Evolutionary conservation across 2,329 filamentous ascomycete species (phyloP).

Genomic region (Aureobasidium sp.): DNA sequence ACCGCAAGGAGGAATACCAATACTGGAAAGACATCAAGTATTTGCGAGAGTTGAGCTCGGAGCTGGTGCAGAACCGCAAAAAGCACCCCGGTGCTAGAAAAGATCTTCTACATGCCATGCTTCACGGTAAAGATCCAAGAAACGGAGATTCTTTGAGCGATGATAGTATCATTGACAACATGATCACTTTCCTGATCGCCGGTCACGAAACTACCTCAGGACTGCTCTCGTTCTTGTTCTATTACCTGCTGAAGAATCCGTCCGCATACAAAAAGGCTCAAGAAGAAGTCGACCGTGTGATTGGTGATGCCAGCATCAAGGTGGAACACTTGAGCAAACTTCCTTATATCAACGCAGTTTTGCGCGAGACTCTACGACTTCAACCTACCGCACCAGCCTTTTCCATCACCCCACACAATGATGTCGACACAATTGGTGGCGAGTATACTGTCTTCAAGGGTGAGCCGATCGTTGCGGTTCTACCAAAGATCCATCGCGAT

Average conservation of each 20-base stretch:
- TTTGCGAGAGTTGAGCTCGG: constrained; percentile 49
- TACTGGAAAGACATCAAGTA: constrained; percentile 50
- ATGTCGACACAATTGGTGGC: constrained; percentile 47
- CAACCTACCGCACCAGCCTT: constrained; percentile 55
- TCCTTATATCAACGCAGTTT: constrained; percentile 57
- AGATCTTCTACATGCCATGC: constrained; percentile 64
- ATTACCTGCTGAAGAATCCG: constrained; percentile 58
- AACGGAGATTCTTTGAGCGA: constrained; percentile 60
- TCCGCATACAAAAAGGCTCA: constrained; percentile 54
- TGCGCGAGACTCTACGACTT: constrained; percentile 58
- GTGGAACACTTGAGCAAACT: constrained; percentile 58
- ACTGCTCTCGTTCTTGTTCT: constrained; percentile 58
- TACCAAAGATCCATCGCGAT: constrained; percentile 54
- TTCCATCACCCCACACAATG: constrained; percentile 47
- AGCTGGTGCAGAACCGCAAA: constrained; percentile 55
- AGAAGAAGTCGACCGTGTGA: constrained; percentile 59
- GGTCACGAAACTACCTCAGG: constrained; percentile 67
- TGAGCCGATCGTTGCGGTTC: constrained; percentile 44
- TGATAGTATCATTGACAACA: constrained; percentile 58
- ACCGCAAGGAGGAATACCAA: constrained; percentile 38
- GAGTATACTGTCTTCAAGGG: constrained; percentile 54
- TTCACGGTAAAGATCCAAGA: constrained; percentile 59
- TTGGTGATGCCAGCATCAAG: constrained; percentile 52
- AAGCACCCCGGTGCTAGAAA: constrained; percentile 49
- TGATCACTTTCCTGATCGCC: constrained; percentile 62